phyloP scores from a whole-genome alignment of 1,284 basidiomycete genomes.

The Cryptococcus maquisensis region DNA sequence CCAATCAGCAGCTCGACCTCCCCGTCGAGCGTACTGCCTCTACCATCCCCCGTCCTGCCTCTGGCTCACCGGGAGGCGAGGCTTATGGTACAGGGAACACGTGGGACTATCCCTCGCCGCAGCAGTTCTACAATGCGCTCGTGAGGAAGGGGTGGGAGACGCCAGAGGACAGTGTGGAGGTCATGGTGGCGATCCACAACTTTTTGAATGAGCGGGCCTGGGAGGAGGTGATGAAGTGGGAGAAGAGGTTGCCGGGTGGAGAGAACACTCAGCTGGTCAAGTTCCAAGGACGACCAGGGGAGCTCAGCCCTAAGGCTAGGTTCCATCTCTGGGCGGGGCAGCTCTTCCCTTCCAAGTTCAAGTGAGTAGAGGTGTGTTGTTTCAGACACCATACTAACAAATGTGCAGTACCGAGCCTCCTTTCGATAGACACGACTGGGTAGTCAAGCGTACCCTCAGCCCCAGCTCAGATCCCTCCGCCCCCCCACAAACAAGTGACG shows the following conservation, averaged over 20 bases:
- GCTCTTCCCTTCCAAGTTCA: constrained; percentile 83
- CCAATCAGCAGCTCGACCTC: constrained; percentile 53
- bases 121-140: constrained; percentile 98
- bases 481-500: constrained; percentile 56
- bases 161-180: constrained; percentile 91
- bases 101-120: constrained; percentile 98
- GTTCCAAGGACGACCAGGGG: constrained; percentile 87
- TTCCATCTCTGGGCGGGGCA: constrained; percentile 79
- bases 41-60: constrained; percentile 72
- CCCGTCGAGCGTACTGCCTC: constrained; percentile 73
- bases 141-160: constrained; percentile 97
- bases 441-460: constrained; percentile 62
- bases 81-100: constrained; percentile 38
- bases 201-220: constrained; percentile 96
- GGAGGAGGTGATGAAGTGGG: constrained; percentile 93
- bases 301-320: constrained; percentile 73
- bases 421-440: constrained; percentile 99
- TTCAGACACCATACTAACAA: neutral
- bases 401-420: constrained; percentile 72
- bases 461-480: constrained; percentile 36
- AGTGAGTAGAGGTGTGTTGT: constrained; percentile 54
- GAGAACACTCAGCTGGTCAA: constrained; percentile 64
- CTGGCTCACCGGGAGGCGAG: constrained; percentile 38
- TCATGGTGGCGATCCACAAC: constrained; percentile 98
- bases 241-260: constrained; percentile 59